Conservation (phyloP, 208 protist genomes). For the Herpetomonas muscarum region DNA sequence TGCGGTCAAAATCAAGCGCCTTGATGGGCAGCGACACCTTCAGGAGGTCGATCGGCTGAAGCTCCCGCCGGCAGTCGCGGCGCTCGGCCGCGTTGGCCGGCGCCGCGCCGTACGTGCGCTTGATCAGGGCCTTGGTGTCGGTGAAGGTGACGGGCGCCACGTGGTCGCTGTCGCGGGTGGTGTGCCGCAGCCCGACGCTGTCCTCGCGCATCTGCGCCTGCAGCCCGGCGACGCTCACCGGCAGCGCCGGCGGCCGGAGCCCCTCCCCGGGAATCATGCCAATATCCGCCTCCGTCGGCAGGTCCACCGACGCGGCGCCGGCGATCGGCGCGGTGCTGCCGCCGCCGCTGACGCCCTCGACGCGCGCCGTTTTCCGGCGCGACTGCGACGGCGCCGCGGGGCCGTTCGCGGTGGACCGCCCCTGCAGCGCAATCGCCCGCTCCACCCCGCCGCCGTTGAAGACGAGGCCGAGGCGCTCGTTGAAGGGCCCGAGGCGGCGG, state of each 20-base stretch:
- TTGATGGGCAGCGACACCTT: constrained; percentile 75
- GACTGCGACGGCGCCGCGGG: constrained; percentile 4
- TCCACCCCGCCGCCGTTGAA: constrained; percentile 67
- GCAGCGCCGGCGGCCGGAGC: constrained; percentile 55
- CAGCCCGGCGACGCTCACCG: constrained; percentile 12
- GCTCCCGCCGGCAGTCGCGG: constrained; percentile 86
- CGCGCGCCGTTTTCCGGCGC: constrained; percentile 4
- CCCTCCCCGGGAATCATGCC: constrained; percentile 84
- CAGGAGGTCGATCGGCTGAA: constrained; percentile 85
- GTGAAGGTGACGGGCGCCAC: constrained; percentile 48
- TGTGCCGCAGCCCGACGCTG: constrained; percentile 8
- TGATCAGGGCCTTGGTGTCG: constrained; percentile 77
- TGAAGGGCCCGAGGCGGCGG: constrained; percentile 70
- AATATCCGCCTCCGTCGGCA: constrained; percentile 51
- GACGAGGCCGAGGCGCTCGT: constrained; percentile 45
- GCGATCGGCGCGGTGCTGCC: constrained; percentile 1
- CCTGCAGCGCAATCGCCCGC: constrained; percentile 46
- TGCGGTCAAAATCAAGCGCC: constrained; percentile 84
- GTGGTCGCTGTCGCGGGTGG: constrained; percentile 23
- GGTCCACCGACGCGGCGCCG: constrained; percentile 4
- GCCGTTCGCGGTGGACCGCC: constrained; percentile 36
- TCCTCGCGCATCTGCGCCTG: constrained; percentile 18
- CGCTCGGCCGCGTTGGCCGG: constrained; percentile 81
- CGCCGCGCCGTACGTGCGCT: constrained; percentile 70
- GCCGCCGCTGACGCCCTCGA: constrained; percentile 16